A percentile compares a stretch with the other conserved stretches of the same genome.
Evolutionary conservation across 495 filamentous ascomycete species (phyloP).

Genomic region (Clavariopsis aquatica): DNA sequence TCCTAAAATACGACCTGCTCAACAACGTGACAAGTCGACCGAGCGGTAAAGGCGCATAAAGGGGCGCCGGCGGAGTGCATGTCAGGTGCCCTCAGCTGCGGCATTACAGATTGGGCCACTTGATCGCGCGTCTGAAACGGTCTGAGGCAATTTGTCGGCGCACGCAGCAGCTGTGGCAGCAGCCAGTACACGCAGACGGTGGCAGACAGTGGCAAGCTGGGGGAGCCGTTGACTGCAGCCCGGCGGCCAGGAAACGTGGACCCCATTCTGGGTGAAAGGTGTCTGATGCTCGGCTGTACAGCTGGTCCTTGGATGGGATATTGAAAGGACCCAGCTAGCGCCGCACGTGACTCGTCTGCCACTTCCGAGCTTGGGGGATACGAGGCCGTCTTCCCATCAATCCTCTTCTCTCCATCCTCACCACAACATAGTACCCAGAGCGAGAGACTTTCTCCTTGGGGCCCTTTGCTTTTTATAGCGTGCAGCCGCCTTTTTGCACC

Average conservation of each 20-base stretch:
- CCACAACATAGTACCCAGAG: background rate
- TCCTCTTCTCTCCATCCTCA: constrained; percentile 10
- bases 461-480: constrained; percentile 17
- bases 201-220: background rate
- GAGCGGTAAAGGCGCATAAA: constrained; percentile 25
- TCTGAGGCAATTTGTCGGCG: constrained; percentile 27
- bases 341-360: background rate
- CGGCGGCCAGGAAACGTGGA: background rate
- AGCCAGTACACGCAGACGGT: too few species aligned
- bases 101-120: constrained; percentile 25
- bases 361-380: constrained; percentile 13
- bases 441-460: constrained; percentile 12
- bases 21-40: constrained; percentile 15
- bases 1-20: constrained; percentile 15
- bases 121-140: constrained; percentile 35
- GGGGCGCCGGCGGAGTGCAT: constrained; percentile 16
- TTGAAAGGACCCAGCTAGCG: background rate
- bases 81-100: constrained; percentile 21
- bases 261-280: background rate
- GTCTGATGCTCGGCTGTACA: background rate
- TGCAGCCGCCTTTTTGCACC: constrained; percentile 28
- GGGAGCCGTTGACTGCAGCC: background rate
- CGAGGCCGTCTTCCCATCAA: constrained; percentile 17
- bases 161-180: background rate
- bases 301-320: background rate